These are phyloP conservation scores for Paramecium pentaurelia DNA, from an alignment of 73 alveolate genomes.

Conservation along the genomic window DNA sequence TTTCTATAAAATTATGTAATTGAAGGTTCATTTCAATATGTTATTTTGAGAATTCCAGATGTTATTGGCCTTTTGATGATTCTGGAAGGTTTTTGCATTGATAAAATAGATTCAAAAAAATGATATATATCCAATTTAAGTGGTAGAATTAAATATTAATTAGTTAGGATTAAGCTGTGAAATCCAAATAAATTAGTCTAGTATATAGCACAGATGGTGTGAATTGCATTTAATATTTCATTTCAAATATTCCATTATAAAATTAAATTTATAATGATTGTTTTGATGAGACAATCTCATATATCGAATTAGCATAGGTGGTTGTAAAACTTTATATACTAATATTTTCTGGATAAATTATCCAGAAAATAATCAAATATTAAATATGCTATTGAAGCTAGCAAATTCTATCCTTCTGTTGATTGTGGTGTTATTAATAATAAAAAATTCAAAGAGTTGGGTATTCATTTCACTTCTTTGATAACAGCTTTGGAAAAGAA, in stretches of 20 bases:
- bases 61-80: constrained; percentile 87
- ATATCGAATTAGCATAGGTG: constrained; percentile 36
- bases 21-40: constrained; percentile 10
- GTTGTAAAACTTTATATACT: not conserved
- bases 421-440: constrained; percentile 54
- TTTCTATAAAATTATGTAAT: constrained; percentile 23
- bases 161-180: constrained; percentile 27
- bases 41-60: constrained; percentile 74
- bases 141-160: not conserved
- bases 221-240: not conserved
- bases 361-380: not conserved
- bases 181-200: constrained; percentile 57
- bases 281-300: constrained; percentile 63
- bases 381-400: constrained; percentile 31
- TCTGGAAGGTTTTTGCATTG: constrained; percentile 69
- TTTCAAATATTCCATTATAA: not conserved
- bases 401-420: constrained; percentile 67
- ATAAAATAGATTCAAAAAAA: constrained; percentile 61
- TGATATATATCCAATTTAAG: constrained; percentile 43
- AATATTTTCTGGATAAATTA: not conserved
- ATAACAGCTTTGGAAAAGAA: not conserved
- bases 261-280: constrained; percentile 60
- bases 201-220: constrained; percentile 66
- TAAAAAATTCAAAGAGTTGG: not conserved
- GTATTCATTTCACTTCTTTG: not conserved